Evolutionary conservation across 495 filamentous ascomycete genomes (phyloP).

Genomic region (Rostrohypoxylon terebratum): DNA sequence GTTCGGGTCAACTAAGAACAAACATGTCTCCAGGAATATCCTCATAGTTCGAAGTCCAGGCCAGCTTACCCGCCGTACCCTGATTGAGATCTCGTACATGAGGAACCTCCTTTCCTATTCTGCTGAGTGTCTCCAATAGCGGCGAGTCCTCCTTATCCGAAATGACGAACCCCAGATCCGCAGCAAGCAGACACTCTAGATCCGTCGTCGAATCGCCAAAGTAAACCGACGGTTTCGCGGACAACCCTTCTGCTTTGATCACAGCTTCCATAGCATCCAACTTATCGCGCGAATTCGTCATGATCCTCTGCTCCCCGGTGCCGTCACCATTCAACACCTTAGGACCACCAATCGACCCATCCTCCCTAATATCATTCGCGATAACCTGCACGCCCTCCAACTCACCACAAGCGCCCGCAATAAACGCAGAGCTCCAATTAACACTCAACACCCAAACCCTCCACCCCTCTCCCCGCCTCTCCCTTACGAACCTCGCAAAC

Average conservation of each 20-base stretch:
- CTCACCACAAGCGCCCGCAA: slow-evolving; percentile 48
- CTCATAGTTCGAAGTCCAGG: slow-evolving; percentile 39
- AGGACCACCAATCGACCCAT: slow-evolving; percentile 53
- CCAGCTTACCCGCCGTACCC: slow-evolving; percentile 16
- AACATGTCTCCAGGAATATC: slow-evolving; percentile 32
- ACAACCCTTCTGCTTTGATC: slow-evolving; percentile 17
- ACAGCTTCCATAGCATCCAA: slow-evolving; percentile 42
- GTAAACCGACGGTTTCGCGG: slow-evolving; percentile 40
- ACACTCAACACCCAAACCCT: slow-evolving; percentile 56
- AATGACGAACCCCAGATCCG: slow-evolving; percentile 53
- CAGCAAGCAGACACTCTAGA: slow-evolving; percentile 55
- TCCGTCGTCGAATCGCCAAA: slow-evolving; percentile 55
- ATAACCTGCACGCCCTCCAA: slow-evolving; percentile 40
- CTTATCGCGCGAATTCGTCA: slow-evolving; percentile 52
- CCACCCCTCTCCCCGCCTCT: slow-evolving; percentile 36
- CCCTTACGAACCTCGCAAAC: slow-evolving; percentile 49
- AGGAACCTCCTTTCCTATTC: slow-evolving; percentile 53
- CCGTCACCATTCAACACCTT: slow-evolving; percentile 33
- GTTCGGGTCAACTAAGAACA: neutral
- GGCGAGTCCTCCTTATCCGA: slow-evolving; percentile 51
- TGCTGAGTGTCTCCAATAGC: slow-evolving; percentile 51
- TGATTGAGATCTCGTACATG: slow-evolving; percentile 46
- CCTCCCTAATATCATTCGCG: slow-evolving; percentile 50
- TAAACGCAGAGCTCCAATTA: slow-evolving; percentile 60
- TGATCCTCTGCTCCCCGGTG: slow-evolving; percentile 23